Conservation (phyloP, 768 basidiomycete genomes). For the Boletellus emodensis region DNA sequence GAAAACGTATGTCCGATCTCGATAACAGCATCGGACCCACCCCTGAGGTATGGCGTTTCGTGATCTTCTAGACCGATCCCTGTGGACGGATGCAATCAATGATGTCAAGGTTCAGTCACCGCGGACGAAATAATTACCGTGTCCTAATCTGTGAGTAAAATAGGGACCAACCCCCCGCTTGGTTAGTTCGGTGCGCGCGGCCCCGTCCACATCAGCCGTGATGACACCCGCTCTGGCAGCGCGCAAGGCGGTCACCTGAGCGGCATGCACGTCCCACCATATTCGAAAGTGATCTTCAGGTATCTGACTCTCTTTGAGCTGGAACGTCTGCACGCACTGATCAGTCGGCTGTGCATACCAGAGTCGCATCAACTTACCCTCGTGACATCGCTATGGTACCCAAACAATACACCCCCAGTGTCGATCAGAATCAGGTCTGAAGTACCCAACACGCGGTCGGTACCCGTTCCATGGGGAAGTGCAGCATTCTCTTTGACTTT, state of each 20-base stretch:
- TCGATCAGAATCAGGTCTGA: slow-evolving; percentile 75
- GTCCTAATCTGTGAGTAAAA: slow-evolving; percentile 81
- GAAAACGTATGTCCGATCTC: slow-evolving; percentile 71
- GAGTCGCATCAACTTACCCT: slow-evolving; percentile 44
- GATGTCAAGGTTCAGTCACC: slow-evolving; percentile 13
- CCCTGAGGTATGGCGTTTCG: slow-evolving; percentile 75
- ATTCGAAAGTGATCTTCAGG: slow-evolving; percentile 47
- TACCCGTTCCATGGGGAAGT: slow-evolving; percentile 78
- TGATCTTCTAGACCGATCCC: slow-evolving; percentile 85
- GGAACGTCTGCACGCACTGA: slow-evolving; percentile 50
- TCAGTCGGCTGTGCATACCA: background rate
- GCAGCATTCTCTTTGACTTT: slow-evolving; percentile 69
- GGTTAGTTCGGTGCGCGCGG: slow-evolving; percentile 52
- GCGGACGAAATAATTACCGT: slow-evolving; percentile 46
- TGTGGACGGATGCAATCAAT: slow-evolving; percentile 24
- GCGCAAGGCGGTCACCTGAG: slow-evolving; percentile 54
- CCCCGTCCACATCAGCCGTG: slow-evolving; percentile 56
- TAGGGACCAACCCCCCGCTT: slow-evolving; percentile 44
- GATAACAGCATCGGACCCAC: slow-evolving; percentile 58
- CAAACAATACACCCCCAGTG: slow-evolving; percentile 64
- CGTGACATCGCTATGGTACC: slow-evolving; percentile 76
- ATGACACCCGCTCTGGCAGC: slow-evolving; percentile 45
- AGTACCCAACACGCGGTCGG: slow-evolving; percentile 53
- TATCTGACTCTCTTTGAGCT: slow-evolving; percentile 54
- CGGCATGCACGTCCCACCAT: slow-evolving; percentile 63